Percentiles rank a stretch among this genome's conserved stretches.
These are phyloP conservation scores for Pogostemon cablin DNA, from an alignment of 257 asterid genomes.

Conservation along the genomic window DNA sequence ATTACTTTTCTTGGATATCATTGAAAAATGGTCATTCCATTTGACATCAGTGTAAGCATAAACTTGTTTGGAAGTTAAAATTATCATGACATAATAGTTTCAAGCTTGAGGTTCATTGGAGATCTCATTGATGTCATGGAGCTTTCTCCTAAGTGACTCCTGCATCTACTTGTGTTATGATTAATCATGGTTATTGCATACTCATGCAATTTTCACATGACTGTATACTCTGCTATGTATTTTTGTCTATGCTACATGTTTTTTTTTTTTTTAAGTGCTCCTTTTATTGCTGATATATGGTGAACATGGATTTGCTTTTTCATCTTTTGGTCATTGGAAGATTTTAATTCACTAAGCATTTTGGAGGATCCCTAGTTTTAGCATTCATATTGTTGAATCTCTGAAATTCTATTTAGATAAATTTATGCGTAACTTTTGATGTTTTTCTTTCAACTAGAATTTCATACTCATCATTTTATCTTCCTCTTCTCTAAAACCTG, in stretches of 20 bases:
- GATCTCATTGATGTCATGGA: background rate
- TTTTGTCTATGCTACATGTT: background rate
- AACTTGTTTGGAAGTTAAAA: slow-evolving; percentile 17
- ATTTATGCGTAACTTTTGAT: slow-evolving; percentile 1
- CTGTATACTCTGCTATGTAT: slow-evolving; percentile 9
- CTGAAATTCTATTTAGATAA: background rate
- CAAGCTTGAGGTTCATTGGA: slow-evolving; percentile 3
- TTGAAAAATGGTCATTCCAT: slow-evolving; percentile 11
- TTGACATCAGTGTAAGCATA: background rate
- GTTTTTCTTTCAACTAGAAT: slow-evolving; percentile 12
- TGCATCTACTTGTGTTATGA: slow-evolving; percentile 3
- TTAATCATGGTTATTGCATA: background rate
- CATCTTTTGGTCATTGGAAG: slow-evolving; percentile 15
- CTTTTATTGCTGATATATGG: background rate
- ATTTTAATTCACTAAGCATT: background rate
- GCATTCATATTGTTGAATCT: background rate
- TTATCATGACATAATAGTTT: slow-evolving; percentile 22
- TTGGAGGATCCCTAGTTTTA: background rate
- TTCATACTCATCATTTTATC: background rate
- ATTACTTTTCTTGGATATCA: slow-evolving; percentile 2
- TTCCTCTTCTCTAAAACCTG: slow-evolving; percentile 16
- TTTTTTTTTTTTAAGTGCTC: background rate
- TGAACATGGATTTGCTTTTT: background rate
- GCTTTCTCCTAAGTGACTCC: slow-evolving; percentile 1
- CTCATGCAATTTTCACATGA: background rate